Percentiles rank a stretch among this genome's conserved stretches.
These are phyloP conservation scores for Fusarium begoniae DNA, from an alignment of 2,329 filamentous ascomycete species.

Conservation along the genomic window DNA sequence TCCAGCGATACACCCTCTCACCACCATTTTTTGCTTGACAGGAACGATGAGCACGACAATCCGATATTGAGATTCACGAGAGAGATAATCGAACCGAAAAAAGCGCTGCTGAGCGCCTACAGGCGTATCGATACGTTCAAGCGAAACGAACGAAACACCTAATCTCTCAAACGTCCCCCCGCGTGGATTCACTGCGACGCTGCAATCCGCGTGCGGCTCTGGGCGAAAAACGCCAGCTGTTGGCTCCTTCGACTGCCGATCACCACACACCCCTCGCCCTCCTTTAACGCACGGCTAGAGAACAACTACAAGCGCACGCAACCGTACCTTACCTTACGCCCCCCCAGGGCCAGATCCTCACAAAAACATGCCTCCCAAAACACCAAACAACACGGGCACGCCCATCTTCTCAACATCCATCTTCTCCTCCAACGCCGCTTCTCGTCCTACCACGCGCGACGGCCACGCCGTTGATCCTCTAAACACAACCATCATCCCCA, in stretches of 20 bases:
- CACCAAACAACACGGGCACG: slow-evolving; percentile 41
- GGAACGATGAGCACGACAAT: not conserved
- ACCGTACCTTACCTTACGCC: not conserved
- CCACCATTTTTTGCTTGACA: not conserved
- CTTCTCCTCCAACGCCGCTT: slow-evolving; percentile 46
- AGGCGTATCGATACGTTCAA: not conserved
- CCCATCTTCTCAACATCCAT: slow-evolving; percentile 51
- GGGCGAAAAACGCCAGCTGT: slow-evolving; percentile 17
- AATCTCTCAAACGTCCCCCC: not conserved
- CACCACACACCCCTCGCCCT: slow-evolving; percentile 8
- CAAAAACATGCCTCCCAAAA: slow-evolving; percentile 38
- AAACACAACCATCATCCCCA: slow-evolving; percentile 45
- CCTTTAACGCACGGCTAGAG: slow-evolving; percentile 13
- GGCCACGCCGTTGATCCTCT: slow-evolving; percentile 45
- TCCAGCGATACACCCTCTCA: not conserved
- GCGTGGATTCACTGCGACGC: slow-evolving; percentile 11
- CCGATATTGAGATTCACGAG: not conserved
- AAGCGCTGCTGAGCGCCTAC: slow-evolving; percentile 1
- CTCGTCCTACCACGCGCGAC: slow-evolving; percentile 51
- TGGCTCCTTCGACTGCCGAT: slow-evolving; percentile 20
- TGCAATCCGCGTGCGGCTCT: slow-evolving; percentile 20
- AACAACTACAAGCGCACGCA: not conserved
- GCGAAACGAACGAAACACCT: not conserved
- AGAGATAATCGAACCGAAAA: not conserved
- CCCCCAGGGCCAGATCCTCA: not conserved